phyloP scores from a whole-genome alignment of 768 basidiomycete genomes.

The Rhodotorula toruloides region DNA sequence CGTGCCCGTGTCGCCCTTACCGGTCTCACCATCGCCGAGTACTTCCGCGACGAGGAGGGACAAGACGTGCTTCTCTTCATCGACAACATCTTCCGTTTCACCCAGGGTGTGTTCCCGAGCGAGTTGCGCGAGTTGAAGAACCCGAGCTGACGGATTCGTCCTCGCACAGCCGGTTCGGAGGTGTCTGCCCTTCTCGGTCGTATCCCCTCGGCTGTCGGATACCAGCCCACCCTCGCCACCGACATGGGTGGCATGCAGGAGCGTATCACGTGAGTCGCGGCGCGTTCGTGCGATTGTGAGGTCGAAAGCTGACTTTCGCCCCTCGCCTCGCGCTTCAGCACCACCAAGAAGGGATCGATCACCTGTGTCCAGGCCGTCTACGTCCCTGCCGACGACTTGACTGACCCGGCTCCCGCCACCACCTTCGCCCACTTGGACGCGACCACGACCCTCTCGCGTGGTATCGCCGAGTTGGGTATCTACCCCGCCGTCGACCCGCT shows the following conservation, averaged over 20 bases:
- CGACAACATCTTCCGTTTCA: constrained; percentile 99
- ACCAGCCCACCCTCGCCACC: constrained; percentile 98
- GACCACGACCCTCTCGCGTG: constrained; percentile 97
- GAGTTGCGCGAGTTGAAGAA: not conserved
- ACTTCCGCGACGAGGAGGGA: constrained; percentile 99
- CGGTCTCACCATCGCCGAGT: constrained; percentile 98
- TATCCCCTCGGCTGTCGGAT: constrained; percentile 99
- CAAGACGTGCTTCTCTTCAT: constrained; percentile 99
- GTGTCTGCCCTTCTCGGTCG: constrained; percentile 99
- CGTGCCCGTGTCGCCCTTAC: constrained; percentile 99
- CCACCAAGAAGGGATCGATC: constrained; percentile 99
- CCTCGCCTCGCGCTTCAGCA: constrained; percentile 53
- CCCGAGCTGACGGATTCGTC: not conserved
- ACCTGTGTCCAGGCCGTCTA: constrained; percentile 99
- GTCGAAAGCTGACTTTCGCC: not conserved
- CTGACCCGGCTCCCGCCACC: constrained; percentile 98
- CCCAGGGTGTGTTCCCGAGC: constrained; percentile 54
- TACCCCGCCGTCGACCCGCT: constrained; percentile 99
- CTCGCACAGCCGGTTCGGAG: constrained; percentile 79
- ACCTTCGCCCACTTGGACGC: constrained; percentile 99
- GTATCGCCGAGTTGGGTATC: constrained; percentile 79
- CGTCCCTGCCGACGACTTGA: constrained; percentile 99
- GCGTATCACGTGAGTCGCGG: constrained; percentile 58
- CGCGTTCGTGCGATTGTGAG: no score
- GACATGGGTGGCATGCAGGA: constrained; percentile 99